phyloP scores from a whole-genome alignment of 352 stramenopile species.

The Globisporangium spinosum region DNA sequence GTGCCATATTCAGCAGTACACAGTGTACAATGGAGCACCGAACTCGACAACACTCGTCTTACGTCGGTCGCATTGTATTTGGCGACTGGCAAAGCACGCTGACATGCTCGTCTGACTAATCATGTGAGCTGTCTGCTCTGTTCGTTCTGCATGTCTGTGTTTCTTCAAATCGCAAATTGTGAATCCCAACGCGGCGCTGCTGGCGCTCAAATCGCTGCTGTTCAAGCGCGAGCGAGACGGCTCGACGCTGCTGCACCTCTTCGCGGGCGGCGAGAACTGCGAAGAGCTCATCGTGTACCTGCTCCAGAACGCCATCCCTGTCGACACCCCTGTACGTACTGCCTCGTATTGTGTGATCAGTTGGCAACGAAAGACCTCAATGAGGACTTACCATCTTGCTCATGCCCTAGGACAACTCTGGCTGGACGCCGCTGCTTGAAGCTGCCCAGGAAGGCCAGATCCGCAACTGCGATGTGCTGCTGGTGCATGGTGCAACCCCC shows the following conservation, averaged over 20 bases:
- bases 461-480: slow-evolving; percentile 38
- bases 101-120: background rate
- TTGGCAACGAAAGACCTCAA: background rate
- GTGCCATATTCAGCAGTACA: background rate
- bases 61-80: background rate
- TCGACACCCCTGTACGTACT: slow-evolving; percentile 26
- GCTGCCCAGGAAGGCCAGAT: slow-evolving; percentile 57
- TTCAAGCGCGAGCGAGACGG: slow-evolving; percentile 38
- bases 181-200: slow-evolving; percentile 32
- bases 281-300: slow-evolving; percentile 48
- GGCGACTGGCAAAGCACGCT: background rate
- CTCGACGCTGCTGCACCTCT: slow-evolving; percentile 53
- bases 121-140: background rate
- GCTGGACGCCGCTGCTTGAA: slow-evolving; percentile 62
- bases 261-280: slow-evolving; percentile 49
- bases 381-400: background rate
- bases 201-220: slow-evolving; percentile 23
- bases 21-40: background rate
- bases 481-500: slow-evolving; percentile 38
- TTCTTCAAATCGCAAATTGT: slow-evolving; percentile 23
- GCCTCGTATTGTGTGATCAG: background rate
- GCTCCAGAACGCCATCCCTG: slow-evolving; percentile 33
- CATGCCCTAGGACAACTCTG: slow-evolving; percentile 29
- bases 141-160: background rate
- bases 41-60: background rate